phyloP scores from a whole-genome alignment of 1,139 yeast genomes.

The Pneumocystis wakefieldiae region DNA sequence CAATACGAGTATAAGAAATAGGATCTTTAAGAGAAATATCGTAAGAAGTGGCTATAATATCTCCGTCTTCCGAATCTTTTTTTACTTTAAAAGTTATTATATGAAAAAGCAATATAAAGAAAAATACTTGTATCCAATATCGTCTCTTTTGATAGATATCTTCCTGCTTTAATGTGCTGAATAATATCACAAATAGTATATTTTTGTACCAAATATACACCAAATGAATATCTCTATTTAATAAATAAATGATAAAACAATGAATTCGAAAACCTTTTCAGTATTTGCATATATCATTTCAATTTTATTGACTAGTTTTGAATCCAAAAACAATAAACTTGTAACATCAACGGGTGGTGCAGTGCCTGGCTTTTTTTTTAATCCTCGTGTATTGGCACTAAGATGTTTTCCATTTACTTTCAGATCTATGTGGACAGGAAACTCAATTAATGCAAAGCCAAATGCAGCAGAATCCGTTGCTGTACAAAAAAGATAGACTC shows the following conservation, averaged over 20 bases:
- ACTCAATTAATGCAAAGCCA: constrained; percentile 16
- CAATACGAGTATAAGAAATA: constrained; percentile 25
- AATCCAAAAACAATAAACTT: constrained; percentile 5
- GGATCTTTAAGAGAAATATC: constrained; percentile 28
- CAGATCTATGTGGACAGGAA: constrained; percentile 19
- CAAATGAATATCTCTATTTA: constrained; percentile 18
- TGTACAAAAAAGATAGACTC: constrained; percentile 3
- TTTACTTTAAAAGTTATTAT: constrained; percentile 5
- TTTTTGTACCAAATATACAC: constrained; percentile 20
- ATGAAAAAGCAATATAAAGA: not conserved
- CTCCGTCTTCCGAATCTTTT: constrained; percentile 26
- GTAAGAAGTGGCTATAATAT: constrained; percentile 25
- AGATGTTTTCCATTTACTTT: constrained; percentile 17
- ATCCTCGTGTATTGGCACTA: constrained; percentile 23
- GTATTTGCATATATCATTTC: constrained; percentile 17
- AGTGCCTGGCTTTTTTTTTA: constrained; percentile 27
- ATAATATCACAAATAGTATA: constrained; percentile 18
- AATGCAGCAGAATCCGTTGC: constrained; percentile 11
- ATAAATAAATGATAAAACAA: not conserved
- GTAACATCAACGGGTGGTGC: constrained; percentile 28
- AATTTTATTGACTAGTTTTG: constrained; percentile 15
- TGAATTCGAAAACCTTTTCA: constrained; percentile 1
- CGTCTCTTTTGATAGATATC: constrained; percentile 20
- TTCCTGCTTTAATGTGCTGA: constrained; percentile 18
- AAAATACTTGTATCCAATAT: constrained; percentile 13